These are phyloP conservation scores for Endocalyx cinctus DNA, from an alignment of 2,329 filamentous ascomycete species.

Conservation along the genomic window DNA sequence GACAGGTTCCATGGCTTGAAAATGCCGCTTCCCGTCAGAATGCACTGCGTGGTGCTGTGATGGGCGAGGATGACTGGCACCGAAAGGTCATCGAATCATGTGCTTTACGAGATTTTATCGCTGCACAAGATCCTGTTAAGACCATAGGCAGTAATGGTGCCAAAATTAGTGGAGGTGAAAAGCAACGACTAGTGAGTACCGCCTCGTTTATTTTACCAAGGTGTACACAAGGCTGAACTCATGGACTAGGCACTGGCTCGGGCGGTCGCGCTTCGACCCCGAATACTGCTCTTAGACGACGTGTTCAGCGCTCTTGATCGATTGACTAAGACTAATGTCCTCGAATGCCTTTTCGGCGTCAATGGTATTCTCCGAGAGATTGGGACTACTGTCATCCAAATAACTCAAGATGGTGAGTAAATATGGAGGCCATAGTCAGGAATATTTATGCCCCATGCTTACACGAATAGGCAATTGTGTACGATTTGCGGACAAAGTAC, in stretches of 20 bases:
- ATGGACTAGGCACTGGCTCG: constrained; percentile 20
- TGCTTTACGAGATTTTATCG: constrained; percentile 12
- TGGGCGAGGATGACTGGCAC: constrained; percentile 11
- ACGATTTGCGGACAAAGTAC: constrained; percentile 7
- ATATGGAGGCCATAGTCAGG: neutral
- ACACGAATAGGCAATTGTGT: constrained; percentile 4
- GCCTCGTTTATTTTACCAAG: neutral
- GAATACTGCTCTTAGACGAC: constrained; percentile 18
- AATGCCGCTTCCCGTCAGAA: constrained; percentile 16
- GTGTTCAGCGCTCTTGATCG: constrained; percentile 20
- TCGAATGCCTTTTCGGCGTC: constrained; percentile 10
- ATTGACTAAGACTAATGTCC: constrained; percentile 9
- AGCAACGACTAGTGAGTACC: constrained; percentile 12
- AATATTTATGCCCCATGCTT: too few relatives aligned
- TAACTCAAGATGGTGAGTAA: constrained; percentile 16
- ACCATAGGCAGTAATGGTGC: constrained; percentile 26
- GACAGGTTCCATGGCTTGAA: constrained; percentile 19
- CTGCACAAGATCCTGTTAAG: constrained; percentile 10
- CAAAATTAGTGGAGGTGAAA: constrained; percentile 15
- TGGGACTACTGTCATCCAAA: constrained; percentile 13
- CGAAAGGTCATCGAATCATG: constrained; percentile 16
- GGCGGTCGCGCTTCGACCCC: constrained; percentile 15
- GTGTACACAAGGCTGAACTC: constrained; percentile 6
- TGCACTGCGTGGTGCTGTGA: constrained; percentile 11
- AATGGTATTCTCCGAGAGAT: constrained; percentile 6